Evolutionary conservation across 2,329 filamentous ascomycete species (phyloP), one percentile per base, ranked within the genome.

Genomic region (Apiospora aurea): DNA sequence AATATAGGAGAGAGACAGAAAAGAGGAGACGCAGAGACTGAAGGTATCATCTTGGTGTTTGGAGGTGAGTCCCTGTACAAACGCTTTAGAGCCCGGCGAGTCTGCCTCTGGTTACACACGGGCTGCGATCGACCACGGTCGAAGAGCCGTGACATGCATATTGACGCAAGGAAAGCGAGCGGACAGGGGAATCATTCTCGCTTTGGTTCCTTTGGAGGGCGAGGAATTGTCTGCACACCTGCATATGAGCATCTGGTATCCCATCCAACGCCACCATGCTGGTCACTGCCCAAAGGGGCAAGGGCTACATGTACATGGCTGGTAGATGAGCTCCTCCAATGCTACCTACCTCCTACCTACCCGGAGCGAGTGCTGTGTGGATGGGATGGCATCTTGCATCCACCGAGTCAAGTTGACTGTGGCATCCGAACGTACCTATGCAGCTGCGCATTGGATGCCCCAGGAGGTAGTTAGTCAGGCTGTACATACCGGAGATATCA

Each of bases 1-100:
- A 47, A 66, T 44, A 21, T 69, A 44, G 47, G 49, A 64, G 67
- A 57, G 61, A 69, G 49, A 61, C 34, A 44, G 44, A 47, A 53
- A 57, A 61, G 44, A 49, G 67, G 67, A 69, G 26, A 47, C 24
- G 2, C n/a, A 14, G 43, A 47, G 44, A 68, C 66, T 68, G 2
- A 34, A 21, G 29, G 29, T 21, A 61, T 21, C 53, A 34, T 38
- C 26, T 14, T 51, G 29, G 21, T 38, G 49, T 53, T 61, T 34
- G 53, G 53, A 61, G 53, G 29, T 38, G 53, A 61, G 34, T 10
- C 29, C 29, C n/a, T 14, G 57, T 41, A 14, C 57, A 64, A 64
- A 64, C 57, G 57, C 57, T 41, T 64, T 38, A 18, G 34, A 21
- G 3, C 57, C 57, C 57, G 2, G 41, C 57, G 57, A 64, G 57